Conservation (phyloP, 768 basidiomycete genomes). For the Lactarius psammicola region DNA sequence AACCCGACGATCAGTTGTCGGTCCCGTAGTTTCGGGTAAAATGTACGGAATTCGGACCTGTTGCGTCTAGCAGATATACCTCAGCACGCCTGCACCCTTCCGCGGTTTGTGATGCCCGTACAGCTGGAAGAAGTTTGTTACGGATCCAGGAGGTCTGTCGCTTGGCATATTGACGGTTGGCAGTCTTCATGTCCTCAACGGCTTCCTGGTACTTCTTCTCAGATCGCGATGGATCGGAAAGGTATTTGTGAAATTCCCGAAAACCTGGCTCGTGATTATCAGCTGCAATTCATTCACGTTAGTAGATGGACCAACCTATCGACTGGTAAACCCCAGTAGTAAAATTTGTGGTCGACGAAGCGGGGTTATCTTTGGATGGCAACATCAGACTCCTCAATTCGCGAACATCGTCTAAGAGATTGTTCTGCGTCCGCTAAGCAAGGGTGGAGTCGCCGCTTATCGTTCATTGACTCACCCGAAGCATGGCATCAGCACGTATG, state of each 20-base stretch:
- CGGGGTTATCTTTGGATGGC: background rate
- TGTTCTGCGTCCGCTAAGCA: constrained; percentile 34
- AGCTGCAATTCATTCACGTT: background rate
- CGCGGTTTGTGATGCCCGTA: constrained; percentile 47
- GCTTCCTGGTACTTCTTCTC: constrained; percentile 47
- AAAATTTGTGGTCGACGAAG: constrained; percentile 45
- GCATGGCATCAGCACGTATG: constrained; percentile 83
- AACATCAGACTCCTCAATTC: constrained; percentile 42
- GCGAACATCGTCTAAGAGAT: constrained; percentile 77
- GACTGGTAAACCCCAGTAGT: constrained; percentile 91
- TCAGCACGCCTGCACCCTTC: constrained; percentile 38
- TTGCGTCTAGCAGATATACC: constrained; percentile 67
- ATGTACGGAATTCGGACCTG: constrained; percentile 41
- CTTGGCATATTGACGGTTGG: constrained; percentile 89
- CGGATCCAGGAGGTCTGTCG: constrained; percentile 90
- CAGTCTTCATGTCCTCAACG: constrained; percentile 76
- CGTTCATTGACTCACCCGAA: constrained; percentile 54
- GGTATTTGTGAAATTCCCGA: constrained; percentile 79
- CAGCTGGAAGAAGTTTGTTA: constrained; percentile 81
- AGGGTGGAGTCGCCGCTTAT: constrained; percentile 10
- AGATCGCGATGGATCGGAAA: constrained; percentile 45
- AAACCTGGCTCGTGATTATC: constrained; percentile 57
- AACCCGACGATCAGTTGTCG: constrained; percentile 36
- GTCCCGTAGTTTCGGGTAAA: constrained; percentile 40
- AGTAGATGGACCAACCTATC: constrained; percentile 57